A percentile compares a stretch with the other conserved stretches of the same genome.
phyloP scores from a whole-genome alignment of 2,329 filamentous ascomycete genomes.

The Xylariaceae sp. region DNA sequence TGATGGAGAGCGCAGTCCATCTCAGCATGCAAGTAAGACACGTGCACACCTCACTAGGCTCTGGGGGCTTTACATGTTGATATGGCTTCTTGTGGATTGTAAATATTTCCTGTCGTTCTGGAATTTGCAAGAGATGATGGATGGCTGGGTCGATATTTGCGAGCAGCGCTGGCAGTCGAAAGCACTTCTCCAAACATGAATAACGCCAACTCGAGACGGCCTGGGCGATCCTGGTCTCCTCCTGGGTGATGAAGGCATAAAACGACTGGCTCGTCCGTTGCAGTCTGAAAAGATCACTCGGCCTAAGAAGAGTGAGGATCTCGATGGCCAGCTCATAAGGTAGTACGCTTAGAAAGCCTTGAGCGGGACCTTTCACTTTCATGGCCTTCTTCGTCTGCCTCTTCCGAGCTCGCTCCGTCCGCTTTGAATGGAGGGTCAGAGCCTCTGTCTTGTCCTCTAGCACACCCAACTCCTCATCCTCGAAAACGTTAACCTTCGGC shows the following conservation, averaged over 20 bases:
- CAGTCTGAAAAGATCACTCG: constrained; percentile 58
- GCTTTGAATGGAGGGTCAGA: constrained; percentile 58
- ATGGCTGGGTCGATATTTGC: constrained; percentile 38
- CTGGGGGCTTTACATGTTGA: constrained; percentile 56
- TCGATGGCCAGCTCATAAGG: constrained; percentile 60
- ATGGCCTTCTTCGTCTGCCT: constrained; percentile 50
- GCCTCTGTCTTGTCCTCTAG: constrained; percentile 52
- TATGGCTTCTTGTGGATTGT: constrained; percentile 57
- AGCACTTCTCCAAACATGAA: constrained; percentile 56
- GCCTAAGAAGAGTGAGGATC: constrained; percentile 53
- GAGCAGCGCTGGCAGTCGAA: constrained; percentile 57
- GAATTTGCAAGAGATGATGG: constrained; percentile 39
- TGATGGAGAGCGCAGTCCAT: constrained; percentile 62
- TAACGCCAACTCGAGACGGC: constrained; percentile 57
- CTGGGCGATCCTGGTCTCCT: constrained; percentile 52
- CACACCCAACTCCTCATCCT: constrained; percentile 55
- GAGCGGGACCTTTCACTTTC: constrained; percentile 40
- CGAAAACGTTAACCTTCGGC: constrained; percentile 17
- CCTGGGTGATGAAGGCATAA: constrained; percentile 50
- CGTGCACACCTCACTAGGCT: constrained; percentile 58
- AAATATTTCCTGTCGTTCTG: constrained; percentile 50
- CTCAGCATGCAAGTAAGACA: constrained; percentile 62
- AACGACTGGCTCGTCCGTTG: constrained; percentile 51
- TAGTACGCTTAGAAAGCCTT: constrained; percentile 48
- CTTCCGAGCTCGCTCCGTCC: constrained; percentile 55